Conservation (phyloP, 164 flowering plant genomes). For the Tetrastigma voinierianum region DNA sequence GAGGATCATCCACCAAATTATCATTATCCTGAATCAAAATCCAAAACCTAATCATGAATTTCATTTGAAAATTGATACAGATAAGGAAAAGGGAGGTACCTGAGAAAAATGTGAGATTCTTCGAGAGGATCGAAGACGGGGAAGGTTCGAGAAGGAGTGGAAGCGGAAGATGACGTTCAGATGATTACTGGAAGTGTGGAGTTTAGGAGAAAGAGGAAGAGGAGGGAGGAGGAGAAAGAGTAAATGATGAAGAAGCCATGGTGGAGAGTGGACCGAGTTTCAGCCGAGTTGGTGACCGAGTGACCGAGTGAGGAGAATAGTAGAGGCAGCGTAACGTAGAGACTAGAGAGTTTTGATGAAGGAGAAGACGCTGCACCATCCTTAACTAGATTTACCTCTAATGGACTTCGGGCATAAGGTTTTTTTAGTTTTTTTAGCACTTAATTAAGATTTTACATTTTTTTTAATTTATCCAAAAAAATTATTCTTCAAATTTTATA, state of each 20-base stretch:
- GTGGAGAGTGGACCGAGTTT: too few species aligned
- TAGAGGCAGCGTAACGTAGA: too few species aligned
- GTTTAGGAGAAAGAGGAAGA: constrained; percentile 1
- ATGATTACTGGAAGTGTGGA: neutral
- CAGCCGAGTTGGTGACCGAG: too few species aligned
- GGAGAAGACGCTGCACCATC: too few species aligned
- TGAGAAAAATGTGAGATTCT: constrained; percentile 34
- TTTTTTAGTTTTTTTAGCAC: too few species aligned
- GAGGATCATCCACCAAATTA: constrained; percentile 24
- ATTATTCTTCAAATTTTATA: too few species aligned
- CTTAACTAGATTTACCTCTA: too few species aligned
- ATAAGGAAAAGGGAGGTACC: constrained; percentile 20
- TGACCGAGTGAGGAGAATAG: neutral
- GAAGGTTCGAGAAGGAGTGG: neutral
- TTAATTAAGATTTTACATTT: too few species aligned
- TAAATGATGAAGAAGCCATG: constrained; percentile 8
- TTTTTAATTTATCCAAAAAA: too few species aligned
- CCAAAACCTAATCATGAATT: constrained; percentile 8
- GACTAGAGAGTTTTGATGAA: too few species aligned
- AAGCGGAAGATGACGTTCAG: neutral
- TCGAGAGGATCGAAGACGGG: constrained; percentile 30
- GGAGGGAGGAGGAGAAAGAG: constrained; percentile 7
- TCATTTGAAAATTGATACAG: neutral
- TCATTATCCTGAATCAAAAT: constrained; percentile 36
- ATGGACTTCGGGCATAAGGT: too few species aligned